These are phyloP conservation scores for Linum usitatissimum DNA, from an alignment of 345 rosid species.

Conservation along the genomic window DNA sequence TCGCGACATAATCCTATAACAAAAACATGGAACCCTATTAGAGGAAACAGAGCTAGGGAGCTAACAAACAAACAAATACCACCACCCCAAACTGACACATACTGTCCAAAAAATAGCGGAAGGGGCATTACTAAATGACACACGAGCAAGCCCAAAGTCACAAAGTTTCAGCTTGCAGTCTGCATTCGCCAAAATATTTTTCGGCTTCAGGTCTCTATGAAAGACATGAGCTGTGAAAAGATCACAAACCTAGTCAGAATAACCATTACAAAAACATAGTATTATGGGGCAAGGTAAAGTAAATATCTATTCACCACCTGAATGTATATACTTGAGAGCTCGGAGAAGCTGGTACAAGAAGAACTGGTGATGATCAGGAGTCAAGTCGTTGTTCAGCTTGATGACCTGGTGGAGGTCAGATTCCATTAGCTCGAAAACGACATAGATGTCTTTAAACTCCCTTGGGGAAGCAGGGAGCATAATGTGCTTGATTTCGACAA, in stretches of 20 bases:
- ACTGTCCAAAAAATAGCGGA: constrained; percentile 99
- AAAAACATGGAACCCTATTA: constrained; percentile 14
- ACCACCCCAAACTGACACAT: constrained; percentile 33
- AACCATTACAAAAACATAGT: constrained; percentile 8
- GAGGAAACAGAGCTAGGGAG: background rate
- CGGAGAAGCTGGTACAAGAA: constrained; percentile 99
- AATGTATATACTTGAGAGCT: constrained; percentile 80
- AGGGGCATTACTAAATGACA: constrained; percentile 80
- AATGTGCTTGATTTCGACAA: constrained; percentile 81
- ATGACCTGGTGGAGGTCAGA: constrained; percentile 92
- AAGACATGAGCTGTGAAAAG: constrained; percentile 64
- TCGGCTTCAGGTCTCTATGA: constrained; percentile 94
- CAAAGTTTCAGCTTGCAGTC: constrained; percentile 97
- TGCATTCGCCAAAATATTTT: constrained; percentile 89
- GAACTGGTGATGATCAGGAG: constrained; percentile 88
- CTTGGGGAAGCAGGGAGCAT: constrained; percentile 96
- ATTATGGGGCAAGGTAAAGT: constrained; percentile 15
- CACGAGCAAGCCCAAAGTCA: constrained; percentile 97
- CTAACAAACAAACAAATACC: background rate
- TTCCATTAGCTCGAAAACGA: constrained; percentile 97
- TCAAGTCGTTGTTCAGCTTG: constrained; percentile 76
- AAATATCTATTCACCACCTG: constrained; percentile 40
- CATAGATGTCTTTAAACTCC: constrained; percentile 88
- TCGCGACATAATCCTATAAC: constrained; percentile 92
- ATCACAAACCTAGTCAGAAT: background rate